Conservation (phyloP, 805 yeast species). For the Schwanniomyces occidentalis region DNA sequence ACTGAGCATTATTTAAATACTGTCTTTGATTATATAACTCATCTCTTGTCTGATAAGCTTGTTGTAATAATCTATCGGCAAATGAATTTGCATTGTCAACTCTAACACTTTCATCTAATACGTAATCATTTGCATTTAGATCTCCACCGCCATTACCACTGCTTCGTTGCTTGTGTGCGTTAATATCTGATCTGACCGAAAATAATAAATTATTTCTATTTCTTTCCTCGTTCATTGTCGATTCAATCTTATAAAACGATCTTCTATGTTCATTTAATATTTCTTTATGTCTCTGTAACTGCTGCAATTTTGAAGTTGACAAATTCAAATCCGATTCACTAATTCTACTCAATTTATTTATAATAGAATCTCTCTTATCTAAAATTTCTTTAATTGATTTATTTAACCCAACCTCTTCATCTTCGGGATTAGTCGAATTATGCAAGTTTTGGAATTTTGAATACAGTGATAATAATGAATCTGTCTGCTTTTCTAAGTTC, state of each 20-base stretch:
- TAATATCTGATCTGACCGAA: constrained; percentile 78
- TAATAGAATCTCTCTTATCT: constrained; percentile 48
- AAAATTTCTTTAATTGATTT: constrained; percentile 25
- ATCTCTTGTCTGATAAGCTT: constrained; percentile 88
- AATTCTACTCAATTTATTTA: constrained; percentile 52
- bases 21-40: constrained; percentile 74
- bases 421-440: constrained; percentile 19
- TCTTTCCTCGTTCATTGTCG: constrained; percentile 68
- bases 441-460: constrained; percentile 28
- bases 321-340: constrained; percentile 57
- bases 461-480: constrained; percentile 46
- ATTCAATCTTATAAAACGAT: constrained; percentile 59
- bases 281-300: constrained; percentile 80
- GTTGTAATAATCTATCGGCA: constrained; percentile 78
- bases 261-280: constrained; percentile 66
- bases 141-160: constrained; percentile 12
- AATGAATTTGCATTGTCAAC: constrained; percentile 70
- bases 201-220: constrained; percentile 71
- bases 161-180: constrained; percentile 54
- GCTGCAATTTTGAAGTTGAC: constrained; percentile 76
- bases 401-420: constrained; percentile 24
- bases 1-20: constrained; percentile 61
- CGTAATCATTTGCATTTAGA: constrained; percentile 63
- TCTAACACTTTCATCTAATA: constrained; percentile 72
- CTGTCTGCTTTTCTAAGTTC: constrained; percentile 71